These are phyloP conservation scores for Schizochytrium sp. DNA, from an alignment of 108 stramenopile species.

Conservation along the genomic window DNA sequence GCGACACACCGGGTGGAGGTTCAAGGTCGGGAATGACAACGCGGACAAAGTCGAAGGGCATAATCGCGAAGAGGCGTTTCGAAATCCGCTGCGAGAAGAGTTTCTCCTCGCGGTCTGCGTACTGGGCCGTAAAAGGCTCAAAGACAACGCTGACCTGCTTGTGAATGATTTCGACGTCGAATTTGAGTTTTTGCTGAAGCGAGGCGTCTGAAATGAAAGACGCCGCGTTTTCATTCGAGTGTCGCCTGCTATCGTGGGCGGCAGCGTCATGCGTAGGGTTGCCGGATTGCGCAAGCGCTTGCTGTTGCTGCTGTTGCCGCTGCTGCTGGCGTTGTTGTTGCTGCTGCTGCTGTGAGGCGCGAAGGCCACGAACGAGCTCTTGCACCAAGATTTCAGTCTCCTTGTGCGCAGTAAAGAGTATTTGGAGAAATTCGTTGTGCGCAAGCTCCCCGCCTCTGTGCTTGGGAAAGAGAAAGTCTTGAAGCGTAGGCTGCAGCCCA, in stretches of 20 bases:
- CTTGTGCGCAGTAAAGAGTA: not conserved
- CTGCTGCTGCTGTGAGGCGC: not conserved
- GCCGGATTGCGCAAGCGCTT: too few species aligned
- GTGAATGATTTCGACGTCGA: not conserved
- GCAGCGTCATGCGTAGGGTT: too few species aligned
- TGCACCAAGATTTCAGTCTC: not conserved
- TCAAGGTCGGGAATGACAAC: not conserved
- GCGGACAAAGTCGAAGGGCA: not conserved
- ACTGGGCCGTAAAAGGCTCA: not conserved
- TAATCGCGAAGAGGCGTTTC: not conserved
- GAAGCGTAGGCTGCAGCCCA: not conserved
- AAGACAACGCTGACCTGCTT: not conserved
- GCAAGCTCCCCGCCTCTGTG: not conserved
- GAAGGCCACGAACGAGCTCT: not conserved
- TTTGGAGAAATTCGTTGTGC: not conserved
- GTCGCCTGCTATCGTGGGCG: too few species aligned
- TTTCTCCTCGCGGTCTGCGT: not conserved
- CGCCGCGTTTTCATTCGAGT: too few species aligned
- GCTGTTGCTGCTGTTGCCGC: too few species aligned
- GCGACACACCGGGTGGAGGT: not conserved
- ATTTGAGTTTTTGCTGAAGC: not conserved
- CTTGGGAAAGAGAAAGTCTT: not conserved
- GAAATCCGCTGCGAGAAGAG: constrained; percentile 7
- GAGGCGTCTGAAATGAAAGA: not conserved
- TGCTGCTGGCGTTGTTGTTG: too few species aligned